Conservation (phyloP, 352 stramenopile species). For the Globisporangium yorkense region DNA sequence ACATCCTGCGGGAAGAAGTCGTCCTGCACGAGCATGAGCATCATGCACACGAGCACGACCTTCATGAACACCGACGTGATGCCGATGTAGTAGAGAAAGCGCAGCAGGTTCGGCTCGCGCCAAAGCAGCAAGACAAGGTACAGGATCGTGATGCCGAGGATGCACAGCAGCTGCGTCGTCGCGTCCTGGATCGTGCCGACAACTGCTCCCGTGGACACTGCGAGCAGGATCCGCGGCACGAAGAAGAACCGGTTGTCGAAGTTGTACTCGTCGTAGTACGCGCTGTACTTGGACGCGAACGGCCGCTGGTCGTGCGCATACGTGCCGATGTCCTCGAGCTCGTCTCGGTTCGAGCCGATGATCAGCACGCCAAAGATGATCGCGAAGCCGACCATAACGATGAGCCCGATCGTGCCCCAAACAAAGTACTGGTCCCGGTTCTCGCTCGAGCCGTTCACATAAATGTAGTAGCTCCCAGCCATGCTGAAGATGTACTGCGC, state of each 20-base stretch:
- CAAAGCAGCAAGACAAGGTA: constrained; percentile 69
- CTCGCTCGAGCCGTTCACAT: constrained; percentile 27
- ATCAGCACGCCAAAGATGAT: constrained; percentile 67
- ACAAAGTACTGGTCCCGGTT: constrained; percentile 27
- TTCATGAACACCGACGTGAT: constrained; percentile 78
- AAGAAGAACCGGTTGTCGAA: constrained; percentile 89
- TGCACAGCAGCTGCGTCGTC: constrained; percentile 67
- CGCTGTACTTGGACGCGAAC: constrained; percentile 79
- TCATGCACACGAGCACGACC: constrained; percentile 72
- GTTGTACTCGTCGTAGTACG: constrained; percentile 89
- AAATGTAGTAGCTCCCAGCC: constrained; percentile 73
- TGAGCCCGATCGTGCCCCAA: constrained; percentile 40
- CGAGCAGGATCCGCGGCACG: constrained; percentile 65
- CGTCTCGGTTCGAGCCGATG: constrained; percentile 52
- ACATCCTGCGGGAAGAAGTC: constrained; percentile 75
- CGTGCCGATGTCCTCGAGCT: constrained; percentile 72
- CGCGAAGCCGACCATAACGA: constrained; percentile 40
- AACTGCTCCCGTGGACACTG: constrained; percentile 59
- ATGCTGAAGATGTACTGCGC: constrained; percentile 87
- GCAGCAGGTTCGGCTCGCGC: constrained; percentile 69
- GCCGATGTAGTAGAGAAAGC: constrained; percentile 82
- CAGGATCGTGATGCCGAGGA: constrained; percentile 58
- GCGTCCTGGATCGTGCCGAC: constrained; percentile 65
- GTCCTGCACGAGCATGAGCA: constrained; percentile 73
- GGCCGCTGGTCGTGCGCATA: constrained; percentile 69